Percentiles rank a stretch among this genome's conserved stretches.
phyloP scores from a whole-genome alignment of 2,329 filamentous ascomycete genomes.

The Exophiala spinifera region DNA sequence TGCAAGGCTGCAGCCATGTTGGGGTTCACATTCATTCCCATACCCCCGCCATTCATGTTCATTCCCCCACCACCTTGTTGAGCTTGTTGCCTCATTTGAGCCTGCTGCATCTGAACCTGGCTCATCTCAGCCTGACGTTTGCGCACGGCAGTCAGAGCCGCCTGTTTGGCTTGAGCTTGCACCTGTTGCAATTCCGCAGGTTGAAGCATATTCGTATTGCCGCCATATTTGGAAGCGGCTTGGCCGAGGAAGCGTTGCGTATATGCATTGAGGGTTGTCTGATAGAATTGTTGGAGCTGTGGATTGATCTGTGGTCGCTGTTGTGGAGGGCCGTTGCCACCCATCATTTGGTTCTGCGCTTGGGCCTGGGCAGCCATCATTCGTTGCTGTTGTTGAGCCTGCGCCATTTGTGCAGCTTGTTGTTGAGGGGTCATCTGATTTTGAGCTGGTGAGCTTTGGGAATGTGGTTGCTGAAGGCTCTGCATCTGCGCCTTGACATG shows the following conservation, averaged over 20 bases:
- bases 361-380: conserved; percentile 11
- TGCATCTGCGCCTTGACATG: conserved; percentile 28
- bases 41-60: conserved; percentile 15
- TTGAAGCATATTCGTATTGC: conserved; percentile 26
- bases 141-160: conserved; percentile 15
- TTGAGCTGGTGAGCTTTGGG: conserved; percentile 22
- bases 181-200: conserved; percentile 19
- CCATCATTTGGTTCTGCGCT: conserved; percentile 25
- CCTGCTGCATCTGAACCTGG: conserved; percentile 1
- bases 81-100: conserved; percentile 11
- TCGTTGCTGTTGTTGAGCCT: conserved; percentile 25
- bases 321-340: conserved; percentile 12
- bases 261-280: conserved; percentile 15
- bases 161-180: conserved; percentile 17
- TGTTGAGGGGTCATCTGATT: conserved; percentile 27
- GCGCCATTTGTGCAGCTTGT: conserved; percentile 20
- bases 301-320: conserved; percentile 22
- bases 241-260: conserved; percentile 17
- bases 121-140: conserved; percentile 18
- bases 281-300: conserved; percentile 19
- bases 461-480: conserved; percentile 20
- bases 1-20: conserved; percentile 26
- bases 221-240: conserved; percentile 25
- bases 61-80: conserved; percentile 19
- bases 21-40: conserved; percentile 21